These are phyloP conservation scores for Nemania sp. DNA, from an alignment of 2,329 filamentous ascomycete genomes.

Conservation along the genomic window DNA sequence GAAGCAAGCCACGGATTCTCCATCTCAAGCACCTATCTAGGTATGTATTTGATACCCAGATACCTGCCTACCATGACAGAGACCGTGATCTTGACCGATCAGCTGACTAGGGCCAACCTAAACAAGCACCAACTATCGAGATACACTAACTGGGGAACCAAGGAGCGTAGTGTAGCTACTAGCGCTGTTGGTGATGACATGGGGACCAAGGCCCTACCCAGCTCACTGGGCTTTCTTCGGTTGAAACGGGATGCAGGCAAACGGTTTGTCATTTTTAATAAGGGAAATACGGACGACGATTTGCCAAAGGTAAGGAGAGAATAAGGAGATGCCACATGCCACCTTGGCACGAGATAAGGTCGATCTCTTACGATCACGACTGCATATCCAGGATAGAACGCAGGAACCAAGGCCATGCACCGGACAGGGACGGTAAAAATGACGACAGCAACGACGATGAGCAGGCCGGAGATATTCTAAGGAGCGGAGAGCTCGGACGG, in stretches of 20 bases:
- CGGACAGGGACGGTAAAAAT: not conserved
- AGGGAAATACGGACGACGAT: not conserved
- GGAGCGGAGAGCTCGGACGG: constrained; percentile 3
- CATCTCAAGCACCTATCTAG: constrained; percentile 12
- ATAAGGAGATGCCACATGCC: not conserved
- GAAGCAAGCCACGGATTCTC: constrained; percentile 27
- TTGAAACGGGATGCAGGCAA: constrained; percentile 7
- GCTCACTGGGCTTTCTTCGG: constrained; percentile 3
- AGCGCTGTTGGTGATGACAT: constrained; percentile 8
- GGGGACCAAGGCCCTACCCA: constrained; percentile 18
- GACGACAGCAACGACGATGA: not conserved
- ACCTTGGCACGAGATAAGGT: not conserved
- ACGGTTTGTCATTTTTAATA: constrained; percentile 9
- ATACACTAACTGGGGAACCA: constrained; percentile 9
- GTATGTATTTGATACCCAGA: constrained; percentile 8
- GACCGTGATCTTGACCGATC: constrained; percentile 18
- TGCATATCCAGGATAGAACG: constrained; percentile 14
- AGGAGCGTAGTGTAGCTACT: not conserved
- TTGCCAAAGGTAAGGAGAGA: not conserved
- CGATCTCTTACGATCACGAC: constrained; percentile 23
- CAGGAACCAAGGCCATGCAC: constrained; percentile 8
- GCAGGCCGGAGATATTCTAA: constrained; percentile 3
- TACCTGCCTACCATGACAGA: too few species aligned
- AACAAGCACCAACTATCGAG: constrained; percentile 11
- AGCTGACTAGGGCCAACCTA: constrained; percentile 19